Evolutionary conservation across 129 eudicot genomes (phyloP), one percentile per base, ranked within the genome.

Genomic region (Kitagawia praeruptora): DNA sequence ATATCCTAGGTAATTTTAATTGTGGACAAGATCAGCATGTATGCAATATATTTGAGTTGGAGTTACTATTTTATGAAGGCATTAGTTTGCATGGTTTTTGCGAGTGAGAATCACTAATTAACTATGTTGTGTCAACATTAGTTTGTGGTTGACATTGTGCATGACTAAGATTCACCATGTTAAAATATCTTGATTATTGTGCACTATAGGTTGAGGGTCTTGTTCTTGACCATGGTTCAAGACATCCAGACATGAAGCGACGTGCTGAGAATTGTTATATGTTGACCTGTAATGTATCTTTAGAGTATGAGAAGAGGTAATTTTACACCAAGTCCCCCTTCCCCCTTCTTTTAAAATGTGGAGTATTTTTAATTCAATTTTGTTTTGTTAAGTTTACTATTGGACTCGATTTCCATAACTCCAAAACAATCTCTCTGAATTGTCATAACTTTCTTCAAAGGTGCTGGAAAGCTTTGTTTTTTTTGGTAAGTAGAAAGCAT

Each of bases 211-310:
- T 95, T 82, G 99, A 95, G 80, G 99, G 99, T 56, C 96, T 95
- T 83, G 99, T 95, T 79, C 97, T 95, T 83, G 99, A 95, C 83
- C 99, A 95, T 87, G 99, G 99, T 56, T 95, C 99, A 44, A 92
- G 99, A 76, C 99, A 95, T 85, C 99, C 97, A 15, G 99, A 95
- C 81, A 95, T 95, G 99, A 95, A 95, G 84, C 83, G 99, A 18
- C 88, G 97, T 80, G 99, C 99, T n/a, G 99, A 95, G 79, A 95
- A 95, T 79, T 95, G 99, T 74, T 83, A 90, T 78, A 95, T 92
- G 10, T 80, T 95, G 90, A 95, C 99, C 34, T 87, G 90, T 79
- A 95, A 95, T 82, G 99, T 95, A 48, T 92, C 97, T 39, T 75
- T 95, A 88, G 99, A 95, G 82, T 95, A 95, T 73, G 99, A 95